Base-by-base conservation (phyloP, 805 yeast genomes). In the Komagataella pastoris region DNA sequence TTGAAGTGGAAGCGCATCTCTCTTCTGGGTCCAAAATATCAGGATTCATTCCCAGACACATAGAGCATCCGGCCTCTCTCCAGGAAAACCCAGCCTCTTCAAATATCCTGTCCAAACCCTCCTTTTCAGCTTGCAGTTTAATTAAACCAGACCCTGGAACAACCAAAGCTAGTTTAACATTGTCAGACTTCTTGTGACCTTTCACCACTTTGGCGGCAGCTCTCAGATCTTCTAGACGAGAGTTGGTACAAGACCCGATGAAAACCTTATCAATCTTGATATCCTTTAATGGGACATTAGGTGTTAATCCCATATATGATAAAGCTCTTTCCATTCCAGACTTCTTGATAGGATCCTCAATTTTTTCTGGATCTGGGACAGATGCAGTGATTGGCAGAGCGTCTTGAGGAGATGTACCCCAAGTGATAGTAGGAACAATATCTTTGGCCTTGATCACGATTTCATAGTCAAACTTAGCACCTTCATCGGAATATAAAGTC, bases 401-500 rank as follows among this genome's bases (percentile, higher is more conserved):
- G 65, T 93, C 99, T 72, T 93, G 98, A 36, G 99, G 99, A 61
- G 98, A 91, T 59, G 93, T 93, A 74, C 99, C 99, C 99, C 99
- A 93, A 23, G 99, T 93, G 55, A 93, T 88, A 21, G 99, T 93
- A 59, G 99, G 99, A 50, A 86, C 80, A 54, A 93, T 83, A 61
- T 91, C 98, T 23, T 75, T 70, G 51, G 95, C 96, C 57, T 83
- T 74, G 65, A 93, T 86, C 47, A 74, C 72, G 59, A 93, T 83
- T 59, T 88, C 96, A 58, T 78, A 70, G 64, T 93, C 99, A 59
- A 90, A 93, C 54, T 76, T 71, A 24, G 99, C 98, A 61, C 87
- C 97, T 54, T 83, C 86, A 64, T 93, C 99, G 21, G 95, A 75
- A 61, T 82, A 79, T 57, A 93, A 75, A 52, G 97, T 80, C 59